Percentiles rank a stretch among this genome's conserved stretches.
phyloP scores from a whole-genome alignment of 495 filamentous ascomycete species.

The Trichoderma orchidacearum region DNA sequence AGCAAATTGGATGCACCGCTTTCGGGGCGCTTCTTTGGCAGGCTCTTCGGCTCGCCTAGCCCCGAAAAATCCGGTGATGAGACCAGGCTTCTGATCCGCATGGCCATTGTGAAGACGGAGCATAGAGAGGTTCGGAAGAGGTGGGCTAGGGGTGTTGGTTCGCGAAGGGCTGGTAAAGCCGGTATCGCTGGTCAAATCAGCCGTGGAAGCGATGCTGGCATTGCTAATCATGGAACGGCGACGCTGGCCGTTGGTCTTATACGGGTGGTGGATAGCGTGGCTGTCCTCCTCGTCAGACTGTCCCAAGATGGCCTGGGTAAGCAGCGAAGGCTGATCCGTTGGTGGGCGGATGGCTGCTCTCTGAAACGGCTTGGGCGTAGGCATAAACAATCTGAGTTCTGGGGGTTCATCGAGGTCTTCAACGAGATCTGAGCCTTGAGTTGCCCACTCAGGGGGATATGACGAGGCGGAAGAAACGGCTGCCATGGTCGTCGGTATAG shows the following conservation, averaged over 20 bases:
- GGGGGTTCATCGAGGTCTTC: conserved; percentile 20
- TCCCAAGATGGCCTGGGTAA: conserved; percentile 64
- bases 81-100: background rate
- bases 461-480: background rate
- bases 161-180: conserved; percentile 84
- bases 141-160: conserved; percentile 79
- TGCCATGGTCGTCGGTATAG: background rate
- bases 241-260: conserved; percentile 15
- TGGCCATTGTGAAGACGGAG: conserved; percentile 3
- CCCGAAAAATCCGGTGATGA: background rate
- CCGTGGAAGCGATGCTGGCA: conserved; percentile 63
- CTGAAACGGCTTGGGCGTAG: conserved; percentile 21
- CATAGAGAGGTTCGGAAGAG: conserved; percentile 31
- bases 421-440: conserved; percentile 8
- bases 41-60: conserved; percentile 10
- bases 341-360: conserved; percentile 25
- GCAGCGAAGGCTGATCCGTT: conserved; percentile 50
- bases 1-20: conserved; percentile 86
- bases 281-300: conserved; percentile 39
- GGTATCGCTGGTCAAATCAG: conserved; percentile 82
- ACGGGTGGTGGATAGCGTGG: background rate
- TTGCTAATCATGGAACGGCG: conserved; percentile 65
- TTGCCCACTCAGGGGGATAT: background rate
- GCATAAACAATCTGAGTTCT: conserved; percentile 7
- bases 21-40: conserved; percentile 20